Evolutionary conservation across 495 filamentous ascomycete genomes (phyloP).

Genomic region (Penicillium manginii): DNA sequence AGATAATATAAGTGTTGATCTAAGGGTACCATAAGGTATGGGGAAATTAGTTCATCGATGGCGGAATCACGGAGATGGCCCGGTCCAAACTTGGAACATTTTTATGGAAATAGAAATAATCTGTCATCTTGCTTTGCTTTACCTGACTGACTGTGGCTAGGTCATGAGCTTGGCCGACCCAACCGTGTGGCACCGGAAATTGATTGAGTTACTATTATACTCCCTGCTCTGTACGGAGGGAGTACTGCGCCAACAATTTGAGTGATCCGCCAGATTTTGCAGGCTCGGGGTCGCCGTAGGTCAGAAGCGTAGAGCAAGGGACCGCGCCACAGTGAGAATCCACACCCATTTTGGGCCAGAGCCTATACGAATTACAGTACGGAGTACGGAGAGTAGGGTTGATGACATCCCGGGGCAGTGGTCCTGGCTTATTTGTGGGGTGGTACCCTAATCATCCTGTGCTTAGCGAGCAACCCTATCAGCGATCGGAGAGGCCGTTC

Average conservation of each 20-base stretch:
- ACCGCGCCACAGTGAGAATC: neutral
- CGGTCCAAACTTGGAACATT: neutral
- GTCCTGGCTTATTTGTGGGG: slow-evolving; percentile 19
- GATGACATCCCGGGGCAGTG: slow-evolving; percentile 17
- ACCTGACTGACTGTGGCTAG: neutral
- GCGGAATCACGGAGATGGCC: neutral
- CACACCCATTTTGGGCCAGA: neutral
- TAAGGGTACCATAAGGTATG: too few species aligned
- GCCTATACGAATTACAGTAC: too few species aligned
- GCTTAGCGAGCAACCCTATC: slow-evolving; percentile 8
- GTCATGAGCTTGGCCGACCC: slow-evolving; percentile 4
- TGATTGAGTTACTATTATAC: neutral
- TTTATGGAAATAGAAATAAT: neutral
- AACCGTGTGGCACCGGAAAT: neutral
- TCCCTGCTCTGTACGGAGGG: neutral
- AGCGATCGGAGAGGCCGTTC: neutral
- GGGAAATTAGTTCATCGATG: neutral
- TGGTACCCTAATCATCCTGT: slow-evolving; percentile 25
- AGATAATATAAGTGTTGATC: too few species aligned
- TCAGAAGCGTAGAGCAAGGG: neutral
- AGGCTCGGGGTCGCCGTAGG: slow-evolving; percentile 5
- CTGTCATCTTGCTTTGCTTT: neutral
- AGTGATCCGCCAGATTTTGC: neutral
- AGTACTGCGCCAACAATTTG: neutral
- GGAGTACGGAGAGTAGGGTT: neutral